Evolutionary conservation across 2,329 filamentous ascomycete species (phyloP).

Genomic region (Pseudocercospora musae): DNA sequence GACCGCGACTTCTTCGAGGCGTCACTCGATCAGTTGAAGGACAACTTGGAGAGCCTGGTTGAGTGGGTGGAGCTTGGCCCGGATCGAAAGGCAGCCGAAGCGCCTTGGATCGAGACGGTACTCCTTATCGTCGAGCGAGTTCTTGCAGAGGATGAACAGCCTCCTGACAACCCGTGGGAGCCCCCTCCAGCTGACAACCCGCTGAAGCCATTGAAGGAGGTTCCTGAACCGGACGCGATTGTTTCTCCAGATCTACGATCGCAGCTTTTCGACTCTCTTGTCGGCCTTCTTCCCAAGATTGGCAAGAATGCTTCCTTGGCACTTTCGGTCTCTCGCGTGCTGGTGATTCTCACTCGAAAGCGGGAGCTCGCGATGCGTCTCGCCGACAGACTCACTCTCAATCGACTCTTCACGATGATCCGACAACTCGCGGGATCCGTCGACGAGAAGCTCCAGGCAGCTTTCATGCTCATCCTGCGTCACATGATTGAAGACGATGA

Average conservation of each 20-base stretch:
- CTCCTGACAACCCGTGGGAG: slow-evolving; percentile 68
- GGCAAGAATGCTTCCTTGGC: slow-evolving; percentile 85
- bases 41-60: slow-evolving; percentile 72
- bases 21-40: slow-evolving; percentile 70
- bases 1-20: slow-evolving; percentile 76
- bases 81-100: slow-evolving; percentile 68
- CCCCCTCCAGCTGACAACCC: slow-evolving; percentile 44
- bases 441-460: slow-evolving; percentile 68
- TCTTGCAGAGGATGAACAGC: slow-evolving; percentile 83
- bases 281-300: slow-evolving; percentile 79
- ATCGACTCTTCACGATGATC: slow-evolving; percentile 89
- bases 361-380: slow-evolving; percentile 71
- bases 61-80: slow-evolving; percentile 71
- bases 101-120: slow-evolving; percentile 88
- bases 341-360: slow-evolving; percentile 82
- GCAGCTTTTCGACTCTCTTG: slow-evolving; percentile 70
- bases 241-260: slow-evolving; percentile 64
- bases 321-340: slow-evolving; percentile 73
- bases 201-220: slow-evolving; percentile 45
- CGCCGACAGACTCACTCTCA: slow-evolving; percentile 83
- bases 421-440: slow-evolving; percentile 82
- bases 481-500: slow-evolving; percentile 94
- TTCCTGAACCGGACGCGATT: slow-evolving; percentile 59
- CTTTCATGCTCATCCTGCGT: slow-evolving; percentile 81
- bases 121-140: slow-evolving; percentile 86